phyloP scores from a whole-genome alignment of 176 grass and related monocot genomes.

The Hordeum marinum region DNA sequence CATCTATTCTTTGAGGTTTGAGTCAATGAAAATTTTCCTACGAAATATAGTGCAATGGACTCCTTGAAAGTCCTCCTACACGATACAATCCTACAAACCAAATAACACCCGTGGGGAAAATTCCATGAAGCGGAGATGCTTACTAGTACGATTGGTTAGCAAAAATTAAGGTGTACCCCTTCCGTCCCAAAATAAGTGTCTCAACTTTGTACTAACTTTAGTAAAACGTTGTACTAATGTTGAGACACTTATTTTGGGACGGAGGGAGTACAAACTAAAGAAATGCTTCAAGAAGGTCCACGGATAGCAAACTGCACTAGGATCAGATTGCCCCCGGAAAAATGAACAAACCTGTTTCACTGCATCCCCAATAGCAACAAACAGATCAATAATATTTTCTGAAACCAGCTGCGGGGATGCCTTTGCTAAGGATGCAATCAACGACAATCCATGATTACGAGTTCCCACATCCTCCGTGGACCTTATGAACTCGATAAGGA shows the following conservation, averaged over 20 bases:
- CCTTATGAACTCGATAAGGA: slow-evolving; percentile 58
- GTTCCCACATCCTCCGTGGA: slow-evolving; percentile 45
- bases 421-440: slow-evolving; percentile 77
- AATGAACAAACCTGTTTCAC: slow-evolving; percentile 69
- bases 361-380: slow-evolving; percentile 78
- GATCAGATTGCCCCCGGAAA: background rate
- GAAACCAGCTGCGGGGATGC: slow-evolving; percentile 56
- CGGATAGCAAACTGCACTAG: background rate
- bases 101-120: background rate
- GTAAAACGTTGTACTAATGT: too few species aligned
- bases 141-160: background rate
- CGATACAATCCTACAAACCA: background rate
- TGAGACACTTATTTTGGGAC: too few species aligned
- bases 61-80: background rate
- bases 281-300: slow-evolving; percentile 10
- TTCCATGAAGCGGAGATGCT: background rate
- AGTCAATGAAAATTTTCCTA: background rate
- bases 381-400: slow-evolving; percentile 69
- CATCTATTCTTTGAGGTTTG: background rate
- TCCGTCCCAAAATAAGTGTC: background rate
- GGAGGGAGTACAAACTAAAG: background rate
- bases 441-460: slow-evolving; percentile 68
- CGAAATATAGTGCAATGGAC: background rate
- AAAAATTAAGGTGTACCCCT: background rate
- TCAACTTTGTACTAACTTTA: too few species aligned